phyloP scores from a whole-genome alignment of 192 early-diverging fungal genomes.

The Lobosporangium transversale region DNA sequence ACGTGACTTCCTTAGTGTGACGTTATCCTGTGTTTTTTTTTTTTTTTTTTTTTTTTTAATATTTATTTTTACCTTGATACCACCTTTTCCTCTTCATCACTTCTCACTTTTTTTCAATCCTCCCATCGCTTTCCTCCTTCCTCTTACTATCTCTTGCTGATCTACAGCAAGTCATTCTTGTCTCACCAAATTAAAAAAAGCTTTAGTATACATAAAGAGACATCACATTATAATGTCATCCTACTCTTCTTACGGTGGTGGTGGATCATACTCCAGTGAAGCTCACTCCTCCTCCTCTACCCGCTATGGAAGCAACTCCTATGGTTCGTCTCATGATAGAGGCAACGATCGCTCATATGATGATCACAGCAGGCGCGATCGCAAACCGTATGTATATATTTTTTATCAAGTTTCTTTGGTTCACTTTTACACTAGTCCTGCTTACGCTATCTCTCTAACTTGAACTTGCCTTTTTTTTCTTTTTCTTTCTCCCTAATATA shows the following conservation, averaged over 20 bases:
- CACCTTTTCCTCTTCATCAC: neutral
- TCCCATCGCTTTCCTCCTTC: neutral
- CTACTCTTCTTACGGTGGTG: conserved; percentile 42
- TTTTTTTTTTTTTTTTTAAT: conserved; percentile 9
- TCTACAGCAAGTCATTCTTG: too few species aligned
- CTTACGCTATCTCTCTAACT: neutral
- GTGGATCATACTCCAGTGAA: conserved; percentile 30
- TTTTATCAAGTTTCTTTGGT: too few species aligned
- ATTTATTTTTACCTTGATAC: neutral
- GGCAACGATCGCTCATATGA: conserved; percentile 72
- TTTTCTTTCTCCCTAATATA: neutral
- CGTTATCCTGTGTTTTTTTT: too few species aligned
- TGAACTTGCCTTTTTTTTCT: neutral
- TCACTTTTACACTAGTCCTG: too few species aligned
- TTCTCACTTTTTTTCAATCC: neutral
- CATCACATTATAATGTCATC: conserved; percentile 17
- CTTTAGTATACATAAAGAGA: too few species aligned
- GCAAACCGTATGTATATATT: conserved; percentile 68
- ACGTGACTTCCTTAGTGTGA: too few species aligned
- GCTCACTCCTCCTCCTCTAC: conserved; percentile 19
- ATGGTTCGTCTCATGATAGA: conserved; percentile 44
- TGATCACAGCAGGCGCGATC: conserved; percentile 70
- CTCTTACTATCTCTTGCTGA: too few species aligned
- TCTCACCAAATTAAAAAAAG: too few species aligned
- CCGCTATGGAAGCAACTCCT: conserved; percentile 28